Evolutionary conservation across 164 flowering plant genomes (phyloP), one percentile per base, ranked within the genome.

Genomic region (Piper betle): DNA sequence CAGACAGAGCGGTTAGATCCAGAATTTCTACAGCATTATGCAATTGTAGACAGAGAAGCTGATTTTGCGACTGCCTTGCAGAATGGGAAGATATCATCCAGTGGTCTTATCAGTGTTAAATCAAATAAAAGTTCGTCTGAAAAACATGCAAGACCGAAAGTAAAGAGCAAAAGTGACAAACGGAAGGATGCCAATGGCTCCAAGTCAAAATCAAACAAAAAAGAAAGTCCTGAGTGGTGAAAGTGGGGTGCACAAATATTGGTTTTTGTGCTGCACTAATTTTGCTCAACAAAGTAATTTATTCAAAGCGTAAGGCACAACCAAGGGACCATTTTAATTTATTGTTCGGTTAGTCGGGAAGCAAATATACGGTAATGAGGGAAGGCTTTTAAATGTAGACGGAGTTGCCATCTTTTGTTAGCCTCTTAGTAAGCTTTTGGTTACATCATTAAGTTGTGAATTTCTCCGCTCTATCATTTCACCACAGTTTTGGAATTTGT

Each of bases 81-180:
- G 58, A 80, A 72, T 55, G 82, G 81, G 42, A 86, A 83, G 79
- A 62, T 84, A 33, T 61, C 73, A 2, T 59, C 86, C 0, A 77
- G 96, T 55, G 87, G 89, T 60, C 18, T 88, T 8, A 50, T 94
- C 41, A 94, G 91, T 70, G 81, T 94, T 50, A 87, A 85, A 71
- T 80, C 97, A 37, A 74, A 54, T 33, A 77, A 62, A 68, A 71
- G 13, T 13, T 79, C 78, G 57, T 17, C 38, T 18, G 86, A 81
- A 56, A 85, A 81, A 60, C 71, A 62, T 4, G 73, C 59, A 61
- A 78, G 73, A 63, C 69, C 66, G 37, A 72, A 72, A 53, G 82
- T 79, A n/a, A 65, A 63, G 39, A 68, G 67, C 3, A 75, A 75
- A 54, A 71, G 73, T 42, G 75, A 64, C 54, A 80, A 82, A 68